These are phyloP conservation scores for Linum usitatissimum DNA, from an alignment of 345 rosid species.

Conservation along the genomic window DNA sequence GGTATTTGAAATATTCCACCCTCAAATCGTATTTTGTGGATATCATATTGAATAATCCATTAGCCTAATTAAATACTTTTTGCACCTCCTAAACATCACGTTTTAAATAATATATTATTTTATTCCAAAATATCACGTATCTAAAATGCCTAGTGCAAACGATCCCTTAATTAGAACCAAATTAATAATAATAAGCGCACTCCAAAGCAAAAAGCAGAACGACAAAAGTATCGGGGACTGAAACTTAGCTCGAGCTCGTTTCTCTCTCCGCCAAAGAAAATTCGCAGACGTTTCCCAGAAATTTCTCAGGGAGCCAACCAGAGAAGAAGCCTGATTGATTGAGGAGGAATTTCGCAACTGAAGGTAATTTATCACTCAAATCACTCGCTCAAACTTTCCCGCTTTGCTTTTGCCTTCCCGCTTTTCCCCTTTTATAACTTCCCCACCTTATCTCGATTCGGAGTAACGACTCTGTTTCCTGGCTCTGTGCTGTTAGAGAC, in stretches of 20 bases:
- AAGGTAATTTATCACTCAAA: background rate
- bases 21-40: too few relatives aligned
- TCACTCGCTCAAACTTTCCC: background rate
- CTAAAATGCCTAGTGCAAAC: too few relatives aligned
- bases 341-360: background rate
- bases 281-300: slow-evolving; percentile 17
- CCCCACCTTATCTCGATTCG: too few relatives aligned
- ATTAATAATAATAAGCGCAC: too few relatives aligned
- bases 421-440: background rate
- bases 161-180: too few relatives aligned
- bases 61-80: too few relatives aligned
- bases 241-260: background rate
- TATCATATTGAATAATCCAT: too few relatives aligned
- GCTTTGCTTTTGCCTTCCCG: slow-evolving; percentile 5
- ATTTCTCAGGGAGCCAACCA: slow-evolving; percentile 4
- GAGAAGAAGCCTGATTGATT: background rate
- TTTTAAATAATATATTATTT: too few relatives aligned
- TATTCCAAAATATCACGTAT: too few relatives aligned
- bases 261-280: slow-evolving; percentile 8
- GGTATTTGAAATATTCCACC: too few relatives aligned
- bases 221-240: background rate
- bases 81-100: too few relatives aligned
- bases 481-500: background rate
- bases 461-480: too few relatives aligned
- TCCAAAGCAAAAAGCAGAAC: background rate